Conservation (phyloP, 129 eudicot genomes). For the Calendula officinalis region DNA sequence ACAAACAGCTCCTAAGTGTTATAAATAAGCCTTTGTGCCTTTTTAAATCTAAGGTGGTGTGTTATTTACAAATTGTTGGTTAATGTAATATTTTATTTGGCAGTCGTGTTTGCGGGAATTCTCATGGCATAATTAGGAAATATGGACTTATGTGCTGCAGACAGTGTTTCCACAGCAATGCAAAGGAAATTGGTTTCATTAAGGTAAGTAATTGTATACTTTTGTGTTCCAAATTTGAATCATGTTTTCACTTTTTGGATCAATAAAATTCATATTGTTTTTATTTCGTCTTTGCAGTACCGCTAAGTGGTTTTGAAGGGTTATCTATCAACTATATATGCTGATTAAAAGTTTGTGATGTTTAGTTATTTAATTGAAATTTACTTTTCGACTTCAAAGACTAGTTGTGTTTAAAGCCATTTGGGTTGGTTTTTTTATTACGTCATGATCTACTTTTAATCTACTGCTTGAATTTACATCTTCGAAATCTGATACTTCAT, state of each 20-base stretch:
- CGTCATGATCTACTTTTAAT: no score
- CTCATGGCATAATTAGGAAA: slow-evolving; percentile 16
- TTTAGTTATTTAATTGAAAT: neutral
- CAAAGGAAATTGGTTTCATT: slow-evolving; percentile 63
- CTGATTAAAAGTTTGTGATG: slow-evolving; percentile 4
- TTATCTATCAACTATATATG: neutral
- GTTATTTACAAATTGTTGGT: neutral
- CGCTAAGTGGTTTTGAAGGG: slow-evolving; percentile 18
- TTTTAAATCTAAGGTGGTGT: no score
- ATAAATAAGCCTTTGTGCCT: no score
- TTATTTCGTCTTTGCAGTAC: slow-evolving; percentile 17
- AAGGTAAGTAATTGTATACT: slow-evolving; percentile 30
- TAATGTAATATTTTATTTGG: slow-evolving; percentile 13
- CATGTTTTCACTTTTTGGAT: no score
- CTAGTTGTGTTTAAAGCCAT: neutral
- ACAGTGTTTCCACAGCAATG: slow-evolving; percentile 60
- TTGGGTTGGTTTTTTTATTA: no score
- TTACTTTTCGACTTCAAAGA: neutral
- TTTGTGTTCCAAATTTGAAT: neutral
- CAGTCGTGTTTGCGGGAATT: slow-evolving; percentile 55
- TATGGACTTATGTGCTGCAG: slow-evolving; percentile 64
- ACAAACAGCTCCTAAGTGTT: no score
- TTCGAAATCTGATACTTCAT: no score
- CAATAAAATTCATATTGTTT: neutral
- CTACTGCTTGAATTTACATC: no score